Conservation (phyloP, 257 asterid species). For the Solanum peruvianum region DNA sequence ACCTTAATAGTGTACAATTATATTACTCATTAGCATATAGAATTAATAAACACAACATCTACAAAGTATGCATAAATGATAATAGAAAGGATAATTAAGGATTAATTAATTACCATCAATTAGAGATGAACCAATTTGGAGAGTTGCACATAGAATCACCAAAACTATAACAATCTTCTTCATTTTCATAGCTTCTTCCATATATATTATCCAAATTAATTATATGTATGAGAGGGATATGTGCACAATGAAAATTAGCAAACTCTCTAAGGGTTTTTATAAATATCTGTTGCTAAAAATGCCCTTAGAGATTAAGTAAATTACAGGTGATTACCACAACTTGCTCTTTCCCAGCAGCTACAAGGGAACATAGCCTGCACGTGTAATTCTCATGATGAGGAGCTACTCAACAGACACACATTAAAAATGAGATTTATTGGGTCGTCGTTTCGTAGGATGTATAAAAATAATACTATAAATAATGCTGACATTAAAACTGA, state of each 20-base stretch:
- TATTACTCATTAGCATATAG: neutral
- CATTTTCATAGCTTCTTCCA: constrained; percentile 1
- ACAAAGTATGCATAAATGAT: neutral
- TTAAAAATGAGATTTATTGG: neutral
- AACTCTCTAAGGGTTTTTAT: neutral
- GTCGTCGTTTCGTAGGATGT: rapidly evolving
- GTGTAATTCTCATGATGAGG: neutral
- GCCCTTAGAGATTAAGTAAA: neutral
- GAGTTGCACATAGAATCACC: neutral
- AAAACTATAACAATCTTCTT: neutral
- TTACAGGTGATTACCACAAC: neutral
- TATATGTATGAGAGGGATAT: neutral
- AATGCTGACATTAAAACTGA: too few relatives aligned
- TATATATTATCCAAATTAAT: neutral
- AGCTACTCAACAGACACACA: neutral
- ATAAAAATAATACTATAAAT: too few relatives aligned
- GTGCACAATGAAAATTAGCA: neutral
- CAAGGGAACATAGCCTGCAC: neutral
- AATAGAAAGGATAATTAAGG: neutral
- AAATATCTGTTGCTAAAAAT: neutral
- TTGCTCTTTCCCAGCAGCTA: neutral
- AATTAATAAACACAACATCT: neutral
- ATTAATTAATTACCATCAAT: constrained; percentile 1
- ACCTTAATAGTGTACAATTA: neutral
- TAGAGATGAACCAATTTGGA: constrained; percentile 3